These are phyloP conservation scores for Hypoxylon trugodes DNA, from an alignment of 495 filamentous ascomycete species.

Conservation along the genomic window DNA sequence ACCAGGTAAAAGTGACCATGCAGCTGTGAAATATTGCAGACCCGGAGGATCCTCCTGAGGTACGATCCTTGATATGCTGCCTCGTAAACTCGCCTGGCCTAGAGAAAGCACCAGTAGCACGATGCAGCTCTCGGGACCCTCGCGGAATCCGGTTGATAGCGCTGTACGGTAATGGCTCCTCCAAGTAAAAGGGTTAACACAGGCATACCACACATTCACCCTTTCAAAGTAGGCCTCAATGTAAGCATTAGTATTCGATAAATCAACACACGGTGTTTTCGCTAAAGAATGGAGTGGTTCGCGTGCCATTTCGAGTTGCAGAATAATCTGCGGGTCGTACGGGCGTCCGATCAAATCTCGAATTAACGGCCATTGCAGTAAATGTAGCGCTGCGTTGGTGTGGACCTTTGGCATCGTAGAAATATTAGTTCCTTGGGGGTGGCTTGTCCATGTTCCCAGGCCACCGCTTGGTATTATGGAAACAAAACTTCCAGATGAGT, in stretches of 20 bases:
- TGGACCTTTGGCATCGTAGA: slow-evolving; percentile 86
- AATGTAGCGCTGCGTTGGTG: slow-evolving; percentile 78
- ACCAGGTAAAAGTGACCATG: slow-evolving; percentile 77
- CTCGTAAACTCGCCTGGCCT: slow-evolving; percentile 72
- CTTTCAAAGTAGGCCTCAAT: slow-evolving; percentile 79
- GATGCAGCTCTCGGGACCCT: slow-evolving; percentile 82
- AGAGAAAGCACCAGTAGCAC: slow-evolving; percentile 82
- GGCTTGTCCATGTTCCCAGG: slow-evolving; percentile 74
- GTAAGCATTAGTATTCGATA: slow-evolving; percentile 77
- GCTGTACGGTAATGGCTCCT: slow-evolving; percentile 76
- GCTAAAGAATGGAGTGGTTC: slow-evolving; percentile 74
- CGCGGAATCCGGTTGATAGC: slow-evolving; percentile 73
- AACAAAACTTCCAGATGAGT: slow-evolving; percentile 55
- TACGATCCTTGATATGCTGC: slow-evolving; percentile 77
- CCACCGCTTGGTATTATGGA: slow-evolving; percentile 71
- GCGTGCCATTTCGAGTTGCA: slow-evolving; percentile 83
- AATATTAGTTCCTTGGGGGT: slow-evolving; percentile 68
- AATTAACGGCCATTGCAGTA: slow-evolving; percentile 83
- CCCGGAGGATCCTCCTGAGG: slow-evolving; percentile 77
- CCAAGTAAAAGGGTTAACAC: slow-evolving; percentile 85
- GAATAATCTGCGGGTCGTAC: slow-evolving; percentile 78
- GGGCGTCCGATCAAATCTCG: slow-evolving; percentile 76
- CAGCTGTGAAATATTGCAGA: slow-evolving; percentile 80
- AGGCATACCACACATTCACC: slow-evolving; percentile 86
- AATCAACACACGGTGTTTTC: slow-evolving; percentile 67